phyloP scores from a whole-genome alignment of 2,329 filamentous ascomycete species.

The Madurella fahalii region DNA sequence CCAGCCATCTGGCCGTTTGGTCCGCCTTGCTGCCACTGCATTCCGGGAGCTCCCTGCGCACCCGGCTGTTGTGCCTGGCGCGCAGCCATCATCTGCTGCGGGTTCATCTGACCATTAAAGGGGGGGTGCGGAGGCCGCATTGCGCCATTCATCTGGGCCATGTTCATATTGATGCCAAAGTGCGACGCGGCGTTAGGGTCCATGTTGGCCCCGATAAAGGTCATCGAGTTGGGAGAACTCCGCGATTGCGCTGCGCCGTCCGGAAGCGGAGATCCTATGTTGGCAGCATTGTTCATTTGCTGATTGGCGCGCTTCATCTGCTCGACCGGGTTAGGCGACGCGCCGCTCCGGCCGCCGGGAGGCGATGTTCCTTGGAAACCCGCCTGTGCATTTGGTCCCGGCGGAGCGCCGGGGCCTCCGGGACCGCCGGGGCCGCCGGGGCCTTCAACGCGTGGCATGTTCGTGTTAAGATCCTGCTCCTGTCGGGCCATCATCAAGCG shows the following conservation, averaged over 20 bases:
- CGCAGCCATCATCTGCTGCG: constrained; percentile 54
- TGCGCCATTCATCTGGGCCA: constrained; percentile 55
- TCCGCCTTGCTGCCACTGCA: constrained; percentile 43
- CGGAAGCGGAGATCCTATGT: constrained; percentile 66
- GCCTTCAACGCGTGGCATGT: constrained; percentile 47
- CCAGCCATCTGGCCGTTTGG: constrained; percentile 43
- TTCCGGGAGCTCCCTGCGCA: constrained; percentile 40
- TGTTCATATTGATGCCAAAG: constrained; percentile 56
- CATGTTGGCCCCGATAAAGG: constrained; percentile 60
- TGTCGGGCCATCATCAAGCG: constrained; percentile 77
- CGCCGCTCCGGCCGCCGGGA: constrained; percentile 62
- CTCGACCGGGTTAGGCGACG: constrained; percentile 72
- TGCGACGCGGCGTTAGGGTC: constrained; percentile 56
- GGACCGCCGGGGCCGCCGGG: constrained; percentile 48
- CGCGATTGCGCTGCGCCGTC: constrained; percentile 60
- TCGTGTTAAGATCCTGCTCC: constrained; percentile 63
- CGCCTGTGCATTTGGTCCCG: constrained; percentile 55
- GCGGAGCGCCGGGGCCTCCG: constrained; percentile 49
- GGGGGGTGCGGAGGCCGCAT: constrained; percentile 67
- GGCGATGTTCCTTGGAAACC: constrained; percentile 66
- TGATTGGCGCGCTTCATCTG: constrained; percentile 76
- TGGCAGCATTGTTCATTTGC: constrained; percentile 61
- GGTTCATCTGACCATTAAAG: constrained; percentile 57
- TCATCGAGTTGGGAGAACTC: constrained; percentile 59
- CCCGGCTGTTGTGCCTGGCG: constrained; percentile 40